Percentiles rank a stretch among this genome's conserved stretches.
phyloP scores from a whole-genome alignment of 2,329 filamentous ascomycete species.

The Fusarium sp. region DNA sequence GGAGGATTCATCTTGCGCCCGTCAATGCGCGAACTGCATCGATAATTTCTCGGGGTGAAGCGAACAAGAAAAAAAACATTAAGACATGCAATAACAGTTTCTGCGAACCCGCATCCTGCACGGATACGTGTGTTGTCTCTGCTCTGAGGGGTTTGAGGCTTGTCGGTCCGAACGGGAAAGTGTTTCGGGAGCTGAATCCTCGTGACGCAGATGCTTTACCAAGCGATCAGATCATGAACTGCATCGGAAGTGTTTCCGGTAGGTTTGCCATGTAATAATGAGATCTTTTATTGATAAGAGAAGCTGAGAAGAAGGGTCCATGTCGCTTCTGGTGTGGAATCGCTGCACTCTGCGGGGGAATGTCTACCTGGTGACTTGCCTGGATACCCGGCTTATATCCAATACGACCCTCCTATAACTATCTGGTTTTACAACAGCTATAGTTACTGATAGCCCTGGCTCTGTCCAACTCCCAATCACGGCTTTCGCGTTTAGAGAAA shows the following conservation, averaged over 20 bases:
- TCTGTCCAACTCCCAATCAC: neutral
- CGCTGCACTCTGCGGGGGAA: neutral
- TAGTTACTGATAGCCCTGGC: neutral
- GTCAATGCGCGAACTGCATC: constrained; percentile 1
- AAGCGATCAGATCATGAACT: neutral
- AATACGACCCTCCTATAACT: neutral
- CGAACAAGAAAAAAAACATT: neutral
- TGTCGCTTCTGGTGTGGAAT: neutral
- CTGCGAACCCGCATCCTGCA: constrained; percentile 5
- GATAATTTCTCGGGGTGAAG: constrained; percentile 2
- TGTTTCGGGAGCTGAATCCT: constrained; percentile 1
- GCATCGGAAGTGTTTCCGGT: neutral
- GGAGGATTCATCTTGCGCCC: neutral
- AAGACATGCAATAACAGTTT: neutral
- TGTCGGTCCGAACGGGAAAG: neutral
- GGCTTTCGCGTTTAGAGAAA: neutral
- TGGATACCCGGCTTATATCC: neutral
- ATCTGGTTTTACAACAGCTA: neutral
- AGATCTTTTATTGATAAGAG: neutral
- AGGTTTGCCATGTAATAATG: neutral
- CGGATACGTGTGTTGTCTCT: neutral
- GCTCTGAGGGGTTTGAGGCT: neutral
- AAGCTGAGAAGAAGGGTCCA: neutral
- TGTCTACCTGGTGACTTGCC: neutral
- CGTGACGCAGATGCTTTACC: neutral